Evolutionary conservation across 306 rosid genomes (phyloP).

Genomic region (Biancaea sappan): DNA sequence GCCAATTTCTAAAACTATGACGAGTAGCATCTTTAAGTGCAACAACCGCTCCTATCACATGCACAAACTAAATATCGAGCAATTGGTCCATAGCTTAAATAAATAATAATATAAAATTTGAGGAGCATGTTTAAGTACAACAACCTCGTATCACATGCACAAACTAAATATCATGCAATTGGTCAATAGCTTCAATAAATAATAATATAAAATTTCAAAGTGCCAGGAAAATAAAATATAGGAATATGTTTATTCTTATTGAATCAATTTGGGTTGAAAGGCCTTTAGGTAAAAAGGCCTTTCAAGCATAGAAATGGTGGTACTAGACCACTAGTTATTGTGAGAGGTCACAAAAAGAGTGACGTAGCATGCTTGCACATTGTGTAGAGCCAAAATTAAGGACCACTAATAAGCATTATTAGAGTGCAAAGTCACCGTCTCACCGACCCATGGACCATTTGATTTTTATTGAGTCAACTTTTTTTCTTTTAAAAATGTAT

Average conservation of each 20-base stretch:
- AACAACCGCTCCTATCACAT: conserved; percentile 24
- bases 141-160: neutral
- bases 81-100: neutral
- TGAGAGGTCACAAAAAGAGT: conserved; percentile 38
- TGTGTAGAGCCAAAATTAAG: conserved; percentile 12
- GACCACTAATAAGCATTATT: conserved; percentile 33
- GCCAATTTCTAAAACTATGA: too few relatives aligned
- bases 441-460: conserved; percentile 33
- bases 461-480: conserved; percentile 8
- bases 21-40: neutral
- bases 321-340: neutral
- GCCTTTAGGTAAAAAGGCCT: conserved; percentile 27
- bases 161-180: neutral
- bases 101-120: neutral
- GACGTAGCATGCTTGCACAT: conserved; percentile 36
- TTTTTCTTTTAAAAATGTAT: too few relatives aligned
- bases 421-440: conserved; percentile 31
- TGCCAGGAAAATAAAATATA: neutral
- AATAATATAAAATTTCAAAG: neutral
- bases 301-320: conserved; percentile 31
- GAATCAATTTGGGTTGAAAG: conserved; percentile 27
- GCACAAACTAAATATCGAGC: neutral
- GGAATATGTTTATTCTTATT: neutral
- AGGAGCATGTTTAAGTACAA: too few relatives aligned
- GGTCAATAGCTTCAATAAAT: neutral